Evolutionary conservation across 1,284 basidiomycete genomes (phyloP), one percentile per base, ranked within the genome.

Genomic region (Grifola frondosa): DNA sequence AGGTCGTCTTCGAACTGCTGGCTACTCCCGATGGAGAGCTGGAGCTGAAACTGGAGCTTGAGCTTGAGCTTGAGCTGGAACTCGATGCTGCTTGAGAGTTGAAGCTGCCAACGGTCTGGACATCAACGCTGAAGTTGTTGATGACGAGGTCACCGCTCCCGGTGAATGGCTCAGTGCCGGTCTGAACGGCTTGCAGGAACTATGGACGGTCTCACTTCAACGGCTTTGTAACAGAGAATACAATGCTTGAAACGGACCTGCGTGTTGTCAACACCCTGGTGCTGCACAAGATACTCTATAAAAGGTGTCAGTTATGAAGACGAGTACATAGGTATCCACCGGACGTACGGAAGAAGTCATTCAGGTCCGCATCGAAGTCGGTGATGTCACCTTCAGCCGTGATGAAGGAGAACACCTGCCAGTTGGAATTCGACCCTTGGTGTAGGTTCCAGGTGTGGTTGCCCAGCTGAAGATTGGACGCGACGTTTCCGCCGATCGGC

Each of bases 121-220:
- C 55, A 24, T 52, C 40, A 22, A 62, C 61, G 44, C 53, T 60
- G 53, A 54, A 64, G 53, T 53, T 57, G 23, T 48, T 40, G 32
- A 50, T 61, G 24, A 58, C 36, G 44, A 64, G 58, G 26, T 48
- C 46, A 16, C 59, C 62, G 34, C 42, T 49, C 74, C 83, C 35
- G 77, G 84, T 52, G 82, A 91, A 49, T 78, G 88, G 44, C 71
- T 90, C 62, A 79, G 91, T 23, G 76, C 79, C 33, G 78, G 81
- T 59, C 73, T 93, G 37, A 71, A 80, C 37, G 77, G 77, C 28
- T 67, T 93, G 39, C 70, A 88, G 52, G 74, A 70, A 55, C 73
- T 81, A 41, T 6, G 16, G 13, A 21, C 15, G 8, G 2, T 4
- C 12, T 19, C 21, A 10, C 17, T 32, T n/a, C 3, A 16, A 16